phyloP scores from a whole-genome alignment of 139 green algal species.

The Nannochloris sp. region DNA sequence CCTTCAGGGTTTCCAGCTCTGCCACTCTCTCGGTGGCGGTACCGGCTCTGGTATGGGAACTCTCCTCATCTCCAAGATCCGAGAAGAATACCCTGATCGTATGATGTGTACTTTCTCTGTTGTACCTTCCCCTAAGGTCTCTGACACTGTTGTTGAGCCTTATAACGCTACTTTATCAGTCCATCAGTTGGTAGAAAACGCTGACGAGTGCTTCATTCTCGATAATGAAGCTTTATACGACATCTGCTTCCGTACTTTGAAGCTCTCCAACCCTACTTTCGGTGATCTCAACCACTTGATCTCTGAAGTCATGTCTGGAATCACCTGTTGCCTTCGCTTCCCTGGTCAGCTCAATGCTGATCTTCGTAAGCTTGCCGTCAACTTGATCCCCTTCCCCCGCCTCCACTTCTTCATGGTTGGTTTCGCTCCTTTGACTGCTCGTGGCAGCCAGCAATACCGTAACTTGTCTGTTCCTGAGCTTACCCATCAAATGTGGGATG shows the following conservation, averaged over 20 bases:
- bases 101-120: conserved; percentile 99
- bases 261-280: conserved; percentile 92
- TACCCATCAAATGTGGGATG: conserved; percentile 95
- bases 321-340: conserved; percentile 97
- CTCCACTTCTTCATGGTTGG: conserved; percentile 96
- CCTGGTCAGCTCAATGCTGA: conserved; percentile 92
- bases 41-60: conserved; percentile 97
- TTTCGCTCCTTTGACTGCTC: conserved; percentile 89
- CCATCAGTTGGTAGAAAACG: conserved; percentile 91
- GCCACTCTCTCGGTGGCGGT: conserved; percentile 89
- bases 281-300: conserved; percentile 95
- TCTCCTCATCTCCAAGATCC: conserved; percentile 96
- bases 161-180: conserved; percentile 86
- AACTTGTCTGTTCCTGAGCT: conserved; percentile 83
- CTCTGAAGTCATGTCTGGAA: conserved; percentile 79
- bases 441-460: conserved; percentile 89
- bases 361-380: conserved; percentile 89
- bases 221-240: conserved; percentile 98
- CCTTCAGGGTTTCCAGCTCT: conserved; percentile 94
- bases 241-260: conserved; percentile 97
- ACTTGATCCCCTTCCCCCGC: conserved; percentile 93
- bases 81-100: conserved; percentile 95
- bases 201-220: conserved; percentile 94
- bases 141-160: conserved; percentile 81
- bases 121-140: conserved; percentile 94